Conservation (phyloP, 192 early-diverging fungal species). For the Coemansia sp. region DNA sequence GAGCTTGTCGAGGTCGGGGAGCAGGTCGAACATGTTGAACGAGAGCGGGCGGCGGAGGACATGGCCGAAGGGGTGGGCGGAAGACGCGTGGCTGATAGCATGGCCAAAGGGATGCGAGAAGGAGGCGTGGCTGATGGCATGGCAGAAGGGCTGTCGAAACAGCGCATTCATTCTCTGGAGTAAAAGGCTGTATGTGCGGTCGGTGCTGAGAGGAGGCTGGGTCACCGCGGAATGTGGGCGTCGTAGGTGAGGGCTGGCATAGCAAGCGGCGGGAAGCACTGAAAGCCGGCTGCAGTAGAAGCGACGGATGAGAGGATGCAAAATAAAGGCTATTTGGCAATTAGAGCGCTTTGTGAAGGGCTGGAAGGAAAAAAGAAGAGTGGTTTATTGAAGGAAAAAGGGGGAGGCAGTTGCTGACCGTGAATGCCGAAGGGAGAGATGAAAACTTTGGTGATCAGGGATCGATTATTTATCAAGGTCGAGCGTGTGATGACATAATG, state of each 20-base stretch:
- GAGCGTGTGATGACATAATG: too few relatives aligned
- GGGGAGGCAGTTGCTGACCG: neutral
- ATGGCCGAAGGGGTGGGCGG: neutral
- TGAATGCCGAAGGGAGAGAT: neutral
- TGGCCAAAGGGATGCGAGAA: neutral
- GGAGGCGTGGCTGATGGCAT: neutral
- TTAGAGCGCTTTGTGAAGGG: too few relatives aligned
- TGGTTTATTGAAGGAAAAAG: neutral
- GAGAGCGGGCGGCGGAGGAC: slow-evolving; percentile 4
- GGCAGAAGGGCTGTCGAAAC: neutral
- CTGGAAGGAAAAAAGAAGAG: neutral
- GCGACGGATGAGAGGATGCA: neutral
- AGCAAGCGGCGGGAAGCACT: too few relatives aligned
- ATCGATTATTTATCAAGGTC: too few relatives aligned
- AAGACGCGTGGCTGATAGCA: neutral
- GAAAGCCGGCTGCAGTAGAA: too few relatives aligned
- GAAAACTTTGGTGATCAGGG: too few relatives aligned
- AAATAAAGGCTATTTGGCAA: too few relatives aligned
- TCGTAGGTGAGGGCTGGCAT: too few relatives aligned
- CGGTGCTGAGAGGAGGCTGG: neutral
- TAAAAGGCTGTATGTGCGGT: too few relatives aligned
- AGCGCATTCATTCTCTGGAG: slow-evolving; percentile 3
- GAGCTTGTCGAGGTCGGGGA: slow-evolving; percentile 36
- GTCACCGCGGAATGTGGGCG: neutral
- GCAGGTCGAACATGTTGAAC: slow-evolving; percentile 49